These are phyloP conservation scores for Coemansia sp. DNA, from an alignment of 192 early-diverging fungal genomes.

Conservation along the genomic window DNA sequence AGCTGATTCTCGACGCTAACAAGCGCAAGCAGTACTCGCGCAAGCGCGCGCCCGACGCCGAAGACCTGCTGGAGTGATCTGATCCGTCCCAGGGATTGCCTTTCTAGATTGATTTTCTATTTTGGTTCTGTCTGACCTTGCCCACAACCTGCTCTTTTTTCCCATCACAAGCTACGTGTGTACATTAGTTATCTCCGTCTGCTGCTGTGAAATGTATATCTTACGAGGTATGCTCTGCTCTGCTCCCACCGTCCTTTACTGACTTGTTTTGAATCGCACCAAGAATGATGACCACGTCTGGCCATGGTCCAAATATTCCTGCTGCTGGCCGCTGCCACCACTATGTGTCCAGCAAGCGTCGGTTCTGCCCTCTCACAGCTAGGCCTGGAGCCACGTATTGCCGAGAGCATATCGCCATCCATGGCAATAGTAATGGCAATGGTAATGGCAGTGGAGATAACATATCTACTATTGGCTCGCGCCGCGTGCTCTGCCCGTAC, in stretches of 20 bases:
- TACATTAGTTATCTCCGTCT: too few species aligned
- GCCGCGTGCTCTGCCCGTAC: slow-evolving; percentile 74
- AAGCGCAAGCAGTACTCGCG: slow-evolving; percentile 61
- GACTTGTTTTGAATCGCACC: not conserved
- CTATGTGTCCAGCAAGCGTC: slow-evolving; percentile 59
- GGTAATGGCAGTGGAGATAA: not conserved
- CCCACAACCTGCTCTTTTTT: not conserved
- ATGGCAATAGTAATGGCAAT: slow-evolving; percentile 1
- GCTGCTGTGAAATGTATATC: too few species aligned
- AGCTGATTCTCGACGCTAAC: slow-evolving; percentile 68
- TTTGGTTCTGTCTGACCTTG: not conserved
- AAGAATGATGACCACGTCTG: not conserved
- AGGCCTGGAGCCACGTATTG: slow-evolving; percentile 62
- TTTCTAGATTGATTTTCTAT: not conserved
- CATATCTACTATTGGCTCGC: not conserved
- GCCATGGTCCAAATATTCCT: not conserved
- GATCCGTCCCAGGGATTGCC: not conserved
- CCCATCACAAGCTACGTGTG: not conserved
- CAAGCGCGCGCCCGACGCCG: slow-evolving; percentile 49
- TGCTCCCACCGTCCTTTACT: too few species aligned
- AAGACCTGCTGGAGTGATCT: slow-evolving; percentile 35
- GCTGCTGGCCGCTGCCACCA: slow-evolving; percentile 48
- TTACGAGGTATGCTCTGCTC: too few species aligned
- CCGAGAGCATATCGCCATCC: slow-evolving; percentile 60
- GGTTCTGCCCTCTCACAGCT: slow-evolving; percentile 66